Conservation (phyloP, 306 rosid genomes). For the Fragaria nilgerrensis region DNA sequence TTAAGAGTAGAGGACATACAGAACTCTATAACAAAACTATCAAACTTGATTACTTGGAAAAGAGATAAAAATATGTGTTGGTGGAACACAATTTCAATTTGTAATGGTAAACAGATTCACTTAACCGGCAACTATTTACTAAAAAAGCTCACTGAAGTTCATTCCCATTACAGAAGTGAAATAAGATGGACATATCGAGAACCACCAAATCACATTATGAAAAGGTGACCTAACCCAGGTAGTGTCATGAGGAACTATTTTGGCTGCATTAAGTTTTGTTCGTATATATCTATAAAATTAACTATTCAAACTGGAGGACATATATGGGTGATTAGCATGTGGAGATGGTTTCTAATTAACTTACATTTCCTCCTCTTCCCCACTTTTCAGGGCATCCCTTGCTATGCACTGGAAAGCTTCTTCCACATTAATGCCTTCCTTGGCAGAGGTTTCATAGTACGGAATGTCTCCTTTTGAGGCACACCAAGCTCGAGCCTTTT, state of each 20-base stretch:
- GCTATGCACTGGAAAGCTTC: conserved; percentile 98
- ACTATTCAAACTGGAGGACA: neutral
- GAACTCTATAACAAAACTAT: neutral
- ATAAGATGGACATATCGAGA: neutral
- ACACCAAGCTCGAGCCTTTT: conserved; percentile 99
- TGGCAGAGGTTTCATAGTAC: conserved; percentile 97
- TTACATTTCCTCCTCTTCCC: conserved; percentile 99
- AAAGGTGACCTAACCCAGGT: neutral
- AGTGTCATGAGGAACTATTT: neutral
- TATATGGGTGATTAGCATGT: neutral
- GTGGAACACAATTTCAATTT: neutral
- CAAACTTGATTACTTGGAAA: neutral
- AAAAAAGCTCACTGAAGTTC: neutral
- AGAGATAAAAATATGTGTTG: neutral
- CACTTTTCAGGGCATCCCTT: conserved; percentile 89
- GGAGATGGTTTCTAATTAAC: conserved; percentile 27
- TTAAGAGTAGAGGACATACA: neutral
- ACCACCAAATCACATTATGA: neutral
- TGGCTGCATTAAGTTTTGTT: neutral
- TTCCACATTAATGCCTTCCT: conserved; percentile 96
- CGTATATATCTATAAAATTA: neutral
- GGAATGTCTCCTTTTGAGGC: conserved; percentile 98
- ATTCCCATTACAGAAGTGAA: neutral
- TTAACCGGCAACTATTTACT: neutral
- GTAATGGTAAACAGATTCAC: neutral